Percentiles rank a stretch among this genome's conserved stretches.
Conservation (phyloP, 306 rosid genomes). For the Cercis canadensis region DNA sequence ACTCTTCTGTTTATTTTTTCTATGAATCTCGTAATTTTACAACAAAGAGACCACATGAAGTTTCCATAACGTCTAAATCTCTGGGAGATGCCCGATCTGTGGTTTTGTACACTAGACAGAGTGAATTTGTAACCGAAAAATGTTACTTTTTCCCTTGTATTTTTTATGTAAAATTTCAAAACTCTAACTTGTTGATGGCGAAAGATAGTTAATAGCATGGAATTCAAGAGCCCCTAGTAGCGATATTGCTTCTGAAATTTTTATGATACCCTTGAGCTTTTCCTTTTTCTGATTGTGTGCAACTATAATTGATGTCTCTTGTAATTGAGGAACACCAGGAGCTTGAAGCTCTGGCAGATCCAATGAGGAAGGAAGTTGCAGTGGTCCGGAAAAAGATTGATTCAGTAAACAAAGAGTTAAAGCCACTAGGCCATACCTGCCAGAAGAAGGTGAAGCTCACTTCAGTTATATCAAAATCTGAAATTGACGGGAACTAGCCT, state of each 20-base stretch:
- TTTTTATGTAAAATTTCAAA: slow-evolving; percentile 36
- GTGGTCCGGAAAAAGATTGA: slow-evolving; percentile 85
- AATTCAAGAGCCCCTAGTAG: background rate
- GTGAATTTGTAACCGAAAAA: slow-evolving; percentile 34
- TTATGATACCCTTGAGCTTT: background rate
- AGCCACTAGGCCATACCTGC: slow-evolving; percentile 92
- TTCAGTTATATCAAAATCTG: background rate
- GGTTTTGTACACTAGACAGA: slow-evolving; percentile 11
- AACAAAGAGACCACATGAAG: slow-evolving; percentile 19
- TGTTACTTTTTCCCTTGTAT: background rate
- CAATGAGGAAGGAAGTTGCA: slow-evolving; percentile 97
- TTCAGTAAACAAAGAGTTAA: slow-evolving; percentile 90
- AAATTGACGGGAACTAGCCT: slow-evolving; percentile 22
- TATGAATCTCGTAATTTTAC: slow-evolving; percentile 15
- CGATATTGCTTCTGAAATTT: slow-evolving; percentile 20
- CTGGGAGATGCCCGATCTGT: slow-evolving; percentile 48
- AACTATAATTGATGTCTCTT: background rate
- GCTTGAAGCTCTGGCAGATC: slow-evolving; percentile 93
- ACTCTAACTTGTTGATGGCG: slow-evolving; percentile 21
- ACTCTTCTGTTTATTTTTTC: background rate
- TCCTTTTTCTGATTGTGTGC: background rate
- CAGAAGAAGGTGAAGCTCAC: slow-evolving; percentile 83
- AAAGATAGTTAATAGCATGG: background rate
- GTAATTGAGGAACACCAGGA: slow-evolving; percentile 65
- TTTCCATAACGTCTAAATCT: slow-evolving; percentile 19